Percentiles rank a stretch among this genome's conserved stretches.
These are phyloP conservation scores for Botrytis medusae DNA, from an alignment of 2,329 filamentous ascomycete genomes.

Conservation along the genomic window DNA sequence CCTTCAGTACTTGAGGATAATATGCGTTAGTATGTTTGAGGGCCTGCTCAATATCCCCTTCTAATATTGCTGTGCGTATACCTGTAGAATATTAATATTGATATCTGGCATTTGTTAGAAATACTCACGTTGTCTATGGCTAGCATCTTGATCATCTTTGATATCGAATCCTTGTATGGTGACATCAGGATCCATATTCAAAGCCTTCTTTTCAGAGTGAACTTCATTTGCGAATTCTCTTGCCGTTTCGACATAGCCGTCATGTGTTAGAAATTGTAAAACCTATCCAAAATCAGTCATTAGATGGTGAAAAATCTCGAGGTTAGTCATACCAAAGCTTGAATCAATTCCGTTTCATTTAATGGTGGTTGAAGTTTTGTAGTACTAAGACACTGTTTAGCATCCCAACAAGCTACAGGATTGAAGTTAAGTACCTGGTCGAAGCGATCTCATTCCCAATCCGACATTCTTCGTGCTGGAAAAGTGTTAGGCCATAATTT, in stretches of 20 bases:
- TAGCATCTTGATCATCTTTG: constrained; percentile 81
- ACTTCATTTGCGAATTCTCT: constrained; percentile 84
- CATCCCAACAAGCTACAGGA: background rate
- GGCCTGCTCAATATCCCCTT: constrained; percentile 88
- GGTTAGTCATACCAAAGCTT: constrained; percentile 62
- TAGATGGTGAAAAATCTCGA: background rate
- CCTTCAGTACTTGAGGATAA: constrained; percentile 77
- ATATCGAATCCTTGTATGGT: constrained; percentile 62
- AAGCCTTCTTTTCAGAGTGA: constrained; percentile 66
- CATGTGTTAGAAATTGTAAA: constrained; percentile 87
- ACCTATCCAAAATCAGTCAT: constrained; percentile 44
- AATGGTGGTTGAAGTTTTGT: constrained; percentile 56
- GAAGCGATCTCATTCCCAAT: constrained; percentile 51
- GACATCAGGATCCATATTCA: constrained; percentile 57
- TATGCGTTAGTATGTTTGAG: constrained; percentile 76
- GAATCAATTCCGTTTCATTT: constrained; percentile 75
- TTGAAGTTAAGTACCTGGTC: constrained; percentile 43
- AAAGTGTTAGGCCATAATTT: background rate
- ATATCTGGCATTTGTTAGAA: background rate
- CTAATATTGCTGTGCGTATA: constrained; percentile 82
- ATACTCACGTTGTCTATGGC: constrained; percentile 76
- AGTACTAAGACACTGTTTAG: constrained; percentile 35
- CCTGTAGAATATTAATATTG: constrained; percentile 49
- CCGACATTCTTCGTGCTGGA: constrained; percentile 35
- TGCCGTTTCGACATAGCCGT: constrained; percentile 93